Conservation (phyloP, 169 alveolate genomes). For the Besnoitia besnoiti region DNA sequence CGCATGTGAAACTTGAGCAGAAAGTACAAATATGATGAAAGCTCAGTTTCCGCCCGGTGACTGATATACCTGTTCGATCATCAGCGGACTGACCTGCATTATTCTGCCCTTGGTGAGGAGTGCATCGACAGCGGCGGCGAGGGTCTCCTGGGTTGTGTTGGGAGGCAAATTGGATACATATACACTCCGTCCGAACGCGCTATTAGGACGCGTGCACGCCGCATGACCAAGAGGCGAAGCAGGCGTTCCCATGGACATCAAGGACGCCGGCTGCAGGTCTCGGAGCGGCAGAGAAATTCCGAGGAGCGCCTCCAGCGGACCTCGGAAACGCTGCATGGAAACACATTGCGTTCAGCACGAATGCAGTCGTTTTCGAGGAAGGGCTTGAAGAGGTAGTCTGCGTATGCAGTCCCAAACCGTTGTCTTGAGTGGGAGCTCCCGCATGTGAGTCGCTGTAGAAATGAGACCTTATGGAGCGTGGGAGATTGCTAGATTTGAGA, state of each 20-base stretch:
- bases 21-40: too few relatives aligned
- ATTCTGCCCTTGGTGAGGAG: conserved; percentile 35
- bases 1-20: too few relatives aligned
- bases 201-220: conserved; percentile 39
- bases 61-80: too few relatives aligned
- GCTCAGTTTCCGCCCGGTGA: too few relatives aligned
- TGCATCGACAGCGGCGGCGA: conserved; percentile 14
- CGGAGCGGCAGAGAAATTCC: conserved; percentile 34
- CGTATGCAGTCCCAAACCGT: too few relatives aligned
- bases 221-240: neutral
- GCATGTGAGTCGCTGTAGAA: too few relatives aligned
- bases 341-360: too few relatives aligned
- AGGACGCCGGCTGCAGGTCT: conserved; percentile 10
- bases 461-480: too few relatives aligned
- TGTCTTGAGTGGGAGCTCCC: too few relatives aligned
- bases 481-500: too few relatives aligned
- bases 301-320: conserved; percentile 40
- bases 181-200: conserved; percentile 53
- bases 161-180: conserved; percentile 53
- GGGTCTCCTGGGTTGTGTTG: conserved; percentile 33
- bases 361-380: too few relatives aligned
- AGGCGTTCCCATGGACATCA: neutral
- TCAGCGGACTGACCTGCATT: conserved; percentile 17
- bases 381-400: too few relatives aligned
- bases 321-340: conserved; percentile 48